Percentiles rank a stretch among this genome's conserved stretches.
Evolutionary conservation across 2,329 filamentous ascomycete species (phyloP).

Genomic region (Claviceps maximensis): DNA sequence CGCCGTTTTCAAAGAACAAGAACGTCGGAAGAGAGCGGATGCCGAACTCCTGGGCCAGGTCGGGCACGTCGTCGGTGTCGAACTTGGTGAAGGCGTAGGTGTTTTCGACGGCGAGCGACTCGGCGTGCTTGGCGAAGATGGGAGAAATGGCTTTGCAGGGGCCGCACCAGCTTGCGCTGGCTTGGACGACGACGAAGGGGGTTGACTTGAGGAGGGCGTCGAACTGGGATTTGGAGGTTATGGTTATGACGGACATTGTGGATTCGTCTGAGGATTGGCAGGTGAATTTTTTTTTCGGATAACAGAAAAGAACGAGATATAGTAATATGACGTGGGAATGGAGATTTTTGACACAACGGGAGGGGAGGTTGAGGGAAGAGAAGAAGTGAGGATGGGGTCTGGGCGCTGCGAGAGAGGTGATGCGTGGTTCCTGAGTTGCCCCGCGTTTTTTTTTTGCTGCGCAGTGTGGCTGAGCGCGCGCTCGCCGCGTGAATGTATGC

Average conservation of each 20-base stretch:
- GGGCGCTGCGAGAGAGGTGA: too few species aligned
- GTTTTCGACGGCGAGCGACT: conserved; percentile 21
- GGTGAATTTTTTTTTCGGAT: not conserved
- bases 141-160: conserved; percentile 49
- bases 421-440: too few species aligned
- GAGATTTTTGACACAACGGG: too few species aligned
- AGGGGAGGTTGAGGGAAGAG: too few species aligned
- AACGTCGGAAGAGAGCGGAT: conserved; percentile 47
- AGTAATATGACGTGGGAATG: too few species aligned
- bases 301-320: too few species aligned
- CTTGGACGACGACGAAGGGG: conserved; percentile 41
- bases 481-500: too few species aligned
- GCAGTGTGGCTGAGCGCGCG: too few species aligned
- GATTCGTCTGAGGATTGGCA: too few species aligned
- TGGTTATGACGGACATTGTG: conserved; percentile 23
- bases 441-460: too few species aligned
- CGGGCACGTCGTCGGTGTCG: conserved; percentile 41
- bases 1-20: conserved; percentile 44
- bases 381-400: too few species aligned
- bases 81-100: conserved; percentile 43
- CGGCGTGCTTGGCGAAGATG: conserved; percentile 35
- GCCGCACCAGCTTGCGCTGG: conserved; percentile 47
- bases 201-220: conserved; percentile 32
- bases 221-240: conserved; percentile 33
- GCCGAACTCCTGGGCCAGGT: conserved; percentile 34